Conservation (phyloP, 257 asterid species). For the Jacaranda copaia region DNA sequence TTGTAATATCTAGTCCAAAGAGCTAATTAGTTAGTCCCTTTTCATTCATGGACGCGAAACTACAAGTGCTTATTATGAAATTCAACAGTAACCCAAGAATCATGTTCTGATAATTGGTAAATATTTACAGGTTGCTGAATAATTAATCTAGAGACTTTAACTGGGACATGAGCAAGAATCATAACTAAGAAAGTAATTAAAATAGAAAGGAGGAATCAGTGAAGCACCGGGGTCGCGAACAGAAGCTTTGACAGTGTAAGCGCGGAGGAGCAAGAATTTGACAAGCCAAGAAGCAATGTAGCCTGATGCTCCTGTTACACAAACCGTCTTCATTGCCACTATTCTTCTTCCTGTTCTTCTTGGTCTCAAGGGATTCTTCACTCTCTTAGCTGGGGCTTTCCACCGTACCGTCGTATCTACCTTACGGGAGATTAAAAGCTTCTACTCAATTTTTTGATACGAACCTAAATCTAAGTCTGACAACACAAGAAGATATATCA, state of each 20-base stretch:
- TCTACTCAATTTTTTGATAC: too few species aligned
- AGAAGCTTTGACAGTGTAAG: slow-evolving; percentile 67
- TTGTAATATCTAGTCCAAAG: too few species aligned
- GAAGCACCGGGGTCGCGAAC: slow-evolving; percentile 53
- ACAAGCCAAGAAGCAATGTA: slow-evolving; percentile 77
- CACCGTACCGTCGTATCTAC: too few species aligned
- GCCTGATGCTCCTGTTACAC: slow-evolving; percentile 76
- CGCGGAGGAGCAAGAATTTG: slow-evolving; percentile 63
- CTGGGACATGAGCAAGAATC: not conserved
- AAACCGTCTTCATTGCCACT: slow-evolving; percentile 48
- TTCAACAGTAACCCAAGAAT: not conserved
- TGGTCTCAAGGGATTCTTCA: not conserved
- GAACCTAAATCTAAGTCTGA: too few species aligned
- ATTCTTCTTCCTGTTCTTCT: not conserved
- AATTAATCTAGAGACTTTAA: not conserved
- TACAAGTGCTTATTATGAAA: too few species aligned
- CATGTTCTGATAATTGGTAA: not conserved
- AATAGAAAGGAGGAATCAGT: not conserved
- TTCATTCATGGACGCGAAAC: too few species aligned
- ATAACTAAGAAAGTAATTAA: not conserved
- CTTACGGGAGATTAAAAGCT: too few species aligned
- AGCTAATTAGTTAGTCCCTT: too few species aligned
- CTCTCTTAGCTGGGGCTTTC: not conserved
- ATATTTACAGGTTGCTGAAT: not conserved
- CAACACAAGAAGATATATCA: too few species aligned